phyloP scores from a whole-genome alignment of 2,329 filamentous ascomycete species.

The Cladophialophora chaetospira region DNA sequence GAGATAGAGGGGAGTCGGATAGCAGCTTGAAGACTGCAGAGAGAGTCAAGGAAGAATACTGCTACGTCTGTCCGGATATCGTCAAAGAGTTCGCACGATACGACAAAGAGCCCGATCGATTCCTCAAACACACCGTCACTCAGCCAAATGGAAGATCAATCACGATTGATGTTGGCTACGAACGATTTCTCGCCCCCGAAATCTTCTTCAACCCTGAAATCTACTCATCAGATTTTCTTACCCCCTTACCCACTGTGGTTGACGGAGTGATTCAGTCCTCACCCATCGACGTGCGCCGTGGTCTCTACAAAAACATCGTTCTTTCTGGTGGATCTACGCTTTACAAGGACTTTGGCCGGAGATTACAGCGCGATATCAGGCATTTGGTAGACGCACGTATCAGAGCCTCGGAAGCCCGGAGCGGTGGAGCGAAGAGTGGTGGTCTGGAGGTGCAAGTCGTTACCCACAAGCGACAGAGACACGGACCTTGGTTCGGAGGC shows the following conservation, averaged over 20 bases:
- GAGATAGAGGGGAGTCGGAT: slow-evolving; percentile 94
- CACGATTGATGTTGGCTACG: slow-evolving; percentile 90
- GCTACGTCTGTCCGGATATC: slow-evolving; percentile 97
- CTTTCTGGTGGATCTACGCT: slow-evolving; percentile 94
- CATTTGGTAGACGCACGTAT: slow-evolving; percentile 93
- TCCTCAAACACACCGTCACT: slow-evolving; percentile 84
- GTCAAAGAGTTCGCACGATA: slow-evolving; percentile 97
- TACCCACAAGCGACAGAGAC: slow-evolving; percentile 93
- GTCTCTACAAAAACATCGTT: slow-evolving; percentile 99
- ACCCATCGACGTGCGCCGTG: slow-evolving; percentile 93
- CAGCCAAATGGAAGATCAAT: slow-evolving; percentile 84
- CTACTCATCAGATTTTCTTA: slow-evolving; percentile 97
- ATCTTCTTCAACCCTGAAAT: slow-evolving; percentile 99
- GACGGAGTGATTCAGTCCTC: slow-evolving; percentile 97
- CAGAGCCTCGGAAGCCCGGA: slow-evolving; percentile 84
- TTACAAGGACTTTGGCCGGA: slow-evolving; percentile 96
- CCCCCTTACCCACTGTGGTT: slow-evolving; percentile 88
- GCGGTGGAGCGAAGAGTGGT: slow-evolving; percentile 88
- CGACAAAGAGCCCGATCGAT: slow-evolving; percentile 87
- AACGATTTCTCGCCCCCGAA: slow-evolving; percentile 95
- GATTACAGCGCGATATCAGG: slow-evolving; percentile 95
- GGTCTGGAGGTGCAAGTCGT: slow-evolving; percentile 97
- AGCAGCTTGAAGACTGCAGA: slow-evolving; percentile 97
- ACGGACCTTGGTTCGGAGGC: slow-evolving; percentile 98
- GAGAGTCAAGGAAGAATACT: slow-evolving; percentile 98